phyloP scores from a whole-genome alignment of 371 early-diverging fungal species.

The Furculomyces boomerangus region DNA sequence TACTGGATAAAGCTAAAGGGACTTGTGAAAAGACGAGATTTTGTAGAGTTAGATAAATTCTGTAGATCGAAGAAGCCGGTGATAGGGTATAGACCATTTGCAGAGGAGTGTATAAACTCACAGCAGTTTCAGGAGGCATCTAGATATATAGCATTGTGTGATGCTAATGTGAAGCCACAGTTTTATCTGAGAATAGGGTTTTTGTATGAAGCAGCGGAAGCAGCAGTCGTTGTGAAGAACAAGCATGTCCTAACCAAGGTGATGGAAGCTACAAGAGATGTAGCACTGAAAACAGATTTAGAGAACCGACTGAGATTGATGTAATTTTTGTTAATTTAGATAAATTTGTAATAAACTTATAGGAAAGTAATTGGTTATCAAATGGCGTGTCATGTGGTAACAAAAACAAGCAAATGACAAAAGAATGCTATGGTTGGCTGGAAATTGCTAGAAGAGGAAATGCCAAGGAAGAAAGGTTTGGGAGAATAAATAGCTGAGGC shows the following conservation, averaged over 20 bases:
- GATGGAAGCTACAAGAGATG: conserved; percentile 4
- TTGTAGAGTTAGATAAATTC: conserved; percentile 70
- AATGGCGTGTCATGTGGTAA: too few species aligned
- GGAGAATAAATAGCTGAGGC: too few species aligned
- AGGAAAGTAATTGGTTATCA: too few species aligned
- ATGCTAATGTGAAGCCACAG: conserved; percentile 39
- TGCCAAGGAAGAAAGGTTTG: too few species aligned
- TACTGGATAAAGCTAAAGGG: conserved; percentile 77
- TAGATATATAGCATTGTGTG: conserved; percentile 59
- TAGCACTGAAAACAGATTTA: conserved; percentile 14
- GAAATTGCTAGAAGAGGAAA: too few species aligned
- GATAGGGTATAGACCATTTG: conserved; percentile 72
- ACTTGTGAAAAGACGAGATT: conserved; percentile 64
- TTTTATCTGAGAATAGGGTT: conserved; percentile 58
- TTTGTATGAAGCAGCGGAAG: conserved; percentile 57
- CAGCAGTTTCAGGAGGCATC: conserved; percentile 58
- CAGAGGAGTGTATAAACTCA: conserved; percentile 60
- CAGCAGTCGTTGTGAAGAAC: conserved; percentile 49
- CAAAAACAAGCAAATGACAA: too few species aligned
- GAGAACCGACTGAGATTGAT: neutral
- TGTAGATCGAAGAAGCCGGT: conserved; percentile 63
- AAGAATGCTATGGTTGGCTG: too few species aligned
- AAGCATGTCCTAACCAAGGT: conserved; percentile 37
- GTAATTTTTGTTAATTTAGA: conserved; percentile 2
- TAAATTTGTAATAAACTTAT: too few species aligned